Percentiles rank a stretch among this genome's conserved stretches.
Evolutionary conservation across 208 protist species (phyloP).

Genomic region (Porcisia hertigi): DNA sequence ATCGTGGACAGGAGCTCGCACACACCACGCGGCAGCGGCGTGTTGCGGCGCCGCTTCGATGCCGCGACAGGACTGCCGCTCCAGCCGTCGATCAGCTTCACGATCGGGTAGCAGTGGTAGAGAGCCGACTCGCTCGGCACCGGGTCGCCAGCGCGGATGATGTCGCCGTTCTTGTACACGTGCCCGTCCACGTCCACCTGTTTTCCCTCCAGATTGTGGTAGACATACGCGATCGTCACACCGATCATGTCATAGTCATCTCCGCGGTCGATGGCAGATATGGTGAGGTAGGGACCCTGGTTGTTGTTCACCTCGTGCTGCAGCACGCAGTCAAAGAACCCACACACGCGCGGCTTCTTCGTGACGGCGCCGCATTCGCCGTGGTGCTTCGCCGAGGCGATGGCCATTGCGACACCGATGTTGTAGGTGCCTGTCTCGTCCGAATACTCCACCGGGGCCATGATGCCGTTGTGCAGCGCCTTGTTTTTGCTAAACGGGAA

Average conservation of each 20-base stretch:
- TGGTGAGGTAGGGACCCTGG: constrained; percentile 92
- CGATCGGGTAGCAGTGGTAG: constrained; percentile 86
- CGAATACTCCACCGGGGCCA: constrained; percentile 74
- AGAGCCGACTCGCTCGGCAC: constrained; percentile 82
- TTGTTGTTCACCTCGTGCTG: constrained; percentile 89
- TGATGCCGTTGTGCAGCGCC: constrained; percentile 72
- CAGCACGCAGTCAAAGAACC: constrained; percentile 93
- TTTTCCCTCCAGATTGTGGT: constrained; percentile 61
- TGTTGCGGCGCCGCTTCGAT: constrained; percentile 46
- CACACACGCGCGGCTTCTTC: constrained; percentile 88
- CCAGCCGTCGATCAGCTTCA: constrained; percentile 88
- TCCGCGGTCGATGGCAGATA: constrained; percentile 90
- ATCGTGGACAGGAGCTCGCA: constrained; percentile 82
- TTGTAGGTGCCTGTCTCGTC: constrained; percentile 84
- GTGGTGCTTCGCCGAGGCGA: constrained; percentile 78
- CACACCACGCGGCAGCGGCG: constrained; percentile 73
- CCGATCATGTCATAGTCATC: constrained; percentile 92
- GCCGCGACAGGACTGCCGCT: constrained; percentile 72
- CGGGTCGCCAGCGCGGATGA: constrained; percentile 88
- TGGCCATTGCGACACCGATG: constrained; percentile 90
- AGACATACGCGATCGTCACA: constrained; percentile 90
- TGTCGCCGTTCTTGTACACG: constrained; percentile 82
- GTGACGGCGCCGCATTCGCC: constrained; percentile 90
- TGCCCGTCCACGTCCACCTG: constrained; percentile 71
- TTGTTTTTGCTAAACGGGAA: constrained; percentile 41